A percentile compares a stretch with the other conserved stretches of the same genome.
Conservation (phyloP, 2,329 filamentous ascomycete species). For the Colletotrichum costaricense region DNA sequence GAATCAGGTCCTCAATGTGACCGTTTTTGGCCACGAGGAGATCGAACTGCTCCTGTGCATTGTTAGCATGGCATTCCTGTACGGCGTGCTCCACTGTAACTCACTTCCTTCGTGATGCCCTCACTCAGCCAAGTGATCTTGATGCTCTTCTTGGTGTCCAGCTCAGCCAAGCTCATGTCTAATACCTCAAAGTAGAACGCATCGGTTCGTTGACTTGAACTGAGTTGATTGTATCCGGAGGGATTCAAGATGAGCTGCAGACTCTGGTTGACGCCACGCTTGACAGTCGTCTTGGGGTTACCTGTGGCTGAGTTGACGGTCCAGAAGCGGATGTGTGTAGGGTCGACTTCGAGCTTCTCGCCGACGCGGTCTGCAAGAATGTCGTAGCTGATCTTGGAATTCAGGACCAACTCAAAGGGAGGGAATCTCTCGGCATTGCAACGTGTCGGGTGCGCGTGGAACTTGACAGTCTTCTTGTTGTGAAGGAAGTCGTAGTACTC, state of each 20-base stretch:
- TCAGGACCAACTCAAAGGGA: constrained; percentile 81
- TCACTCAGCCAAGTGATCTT: constrained; percentile 89
- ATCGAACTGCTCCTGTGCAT: constrained; percentile 76
- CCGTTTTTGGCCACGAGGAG: constrained; percentile 90
- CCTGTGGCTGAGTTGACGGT: constrained; percentile 83
- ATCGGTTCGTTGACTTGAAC: constrained; percentile 77
- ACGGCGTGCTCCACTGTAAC: constrained; percentile 37
- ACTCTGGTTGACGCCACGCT: constrained; percentile 77
- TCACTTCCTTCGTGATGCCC: constrained; percentile 89
- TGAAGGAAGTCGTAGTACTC: constrained; percentile 95
- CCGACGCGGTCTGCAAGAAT: constrained; percentile 86
- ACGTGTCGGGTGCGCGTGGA: constrained; percentile 74
- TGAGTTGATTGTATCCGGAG: constrained; percentile 77
- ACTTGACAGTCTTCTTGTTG: constrained; percentile 83
- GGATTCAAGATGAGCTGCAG: constrained; percentile 83
- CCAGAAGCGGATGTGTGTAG: constrained; percentile 91
- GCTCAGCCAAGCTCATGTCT: constrained; percentile 92
- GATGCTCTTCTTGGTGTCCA: constrained; percentile 91
- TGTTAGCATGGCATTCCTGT: background rate
- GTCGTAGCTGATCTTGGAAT: constrained; percentile 91
- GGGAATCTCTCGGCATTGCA: constrained; percentile 69
- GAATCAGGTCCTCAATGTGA: constrained; percentile 80
- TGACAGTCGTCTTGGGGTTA: constrained; percentile 82
- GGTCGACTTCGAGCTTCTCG: constrained; percentile 78
- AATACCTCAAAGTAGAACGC: constrained; percentile 91